phyloP scores from a whole-genome alignment of 345 rosid species.

The Eucalyptus curtisii region DNA sequence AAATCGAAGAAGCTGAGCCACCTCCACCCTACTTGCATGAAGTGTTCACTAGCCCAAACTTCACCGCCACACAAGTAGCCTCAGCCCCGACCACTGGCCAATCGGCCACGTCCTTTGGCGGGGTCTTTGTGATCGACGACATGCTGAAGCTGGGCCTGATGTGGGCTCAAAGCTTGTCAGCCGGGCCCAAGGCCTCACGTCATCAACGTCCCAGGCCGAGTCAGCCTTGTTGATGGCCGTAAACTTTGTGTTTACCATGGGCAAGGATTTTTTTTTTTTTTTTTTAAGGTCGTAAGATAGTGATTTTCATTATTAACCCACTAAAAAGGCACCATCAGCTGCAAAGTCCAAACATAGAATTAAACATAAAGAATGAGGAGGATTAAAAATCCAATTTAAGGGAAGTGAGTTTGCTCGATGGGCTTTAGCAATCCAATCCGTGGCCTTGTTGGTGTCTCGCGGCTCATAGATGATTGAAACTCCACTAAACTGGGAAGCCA shows the following conservation, averaged over 20 bases:
- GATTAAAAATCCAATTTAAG: too few species aligned
- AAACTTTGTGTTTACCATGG: slow-evolving; percentile 14
- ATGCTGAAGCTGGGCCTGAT: slow-evolving; percentile 5
- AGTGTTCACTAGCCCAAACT: background rate
- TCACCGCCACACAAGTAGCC: background rate
- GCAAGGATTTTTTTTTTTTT: too few species aligned
- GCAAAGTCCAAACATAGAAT: too few species aligned
- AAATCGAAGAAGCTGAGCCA: background rate
- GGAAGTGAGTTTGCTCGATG: too few species aligned
- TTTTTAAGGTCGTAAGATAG: too few species aligned
- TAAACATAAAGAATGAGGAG: too few species aligned
- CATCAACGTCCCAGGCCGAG: background rate
- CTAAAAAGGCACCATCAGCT: too few species aligned
- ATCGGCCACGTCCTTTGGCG: slow-evolving; percentile 2
- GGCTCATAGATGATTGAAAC: too few species aligned
- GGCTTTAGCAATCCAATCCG: too few species aligned
- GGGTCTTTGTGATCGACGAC: slow-evolving; percentile 5
- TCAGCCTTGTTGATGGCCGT: slow-evolving; percentile 3
- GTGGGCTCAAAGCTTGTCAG: slow-evolving; percentile 4
- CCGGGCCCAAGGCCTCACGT: slow-evolving; percentile 15
- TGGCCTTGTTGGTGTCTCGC: too few species aligned
- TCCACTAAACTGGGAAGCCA: too few species aligned
- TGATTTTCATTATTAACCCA: too few species aligned
- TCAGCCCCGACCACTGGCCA: background rate
- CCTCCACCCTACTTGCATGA: slow-evolving; percentile 3